phyloP scores from a whole-genome alignment of 2,329 filamentous ascomycete genomes.

The Fusarium praegraminearum region DNA sequence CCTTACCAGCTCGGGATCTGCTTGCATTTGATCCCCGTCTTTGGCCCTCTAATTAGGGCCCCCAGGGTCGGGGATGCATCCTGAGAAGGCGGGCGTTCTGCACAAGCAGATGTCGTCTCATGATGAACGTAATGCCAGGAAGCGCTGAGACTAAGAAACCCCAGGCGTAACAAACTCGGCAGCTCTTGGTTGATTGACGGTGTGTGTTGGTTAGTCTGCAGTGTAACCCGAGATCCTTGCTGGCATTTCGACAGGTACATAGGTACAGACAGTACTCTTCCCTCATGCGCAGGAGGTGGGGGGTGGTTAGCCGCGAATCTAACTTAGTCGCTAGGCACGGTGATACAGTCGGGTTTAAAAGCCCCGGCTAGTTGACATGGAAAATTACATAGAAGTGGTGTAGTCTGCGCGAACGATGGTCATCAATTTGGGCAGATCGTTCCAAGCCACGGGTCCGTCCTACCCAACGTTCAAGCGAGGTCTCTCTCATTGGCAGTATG shows the following conservation, averaged over 20 bases:
- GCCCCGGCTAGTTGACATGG: conserved; percentile 9
- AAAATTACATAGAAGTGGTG: conserved; percentile 10
- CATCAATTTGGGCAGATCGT: conserved; percentile 24
- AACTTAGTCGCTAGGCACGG: neutral
- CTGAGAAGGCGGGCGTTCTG: conserved; percentile 16
- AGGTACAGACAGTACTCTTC: conserved; percentile 1
- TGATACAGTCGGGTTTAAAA: conserved; percentile 7
- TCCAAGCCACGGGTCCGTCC: conserved; percentile 30
- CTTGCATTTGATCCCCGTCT: conserved; percentile 42
- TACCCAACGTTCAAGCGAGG: conserved; percentile 20
- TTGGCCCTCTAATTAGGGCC: conserved; percentile 16
- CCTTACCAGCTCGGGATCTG: conserved; percentile 41
- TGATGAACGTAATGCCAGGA: conserved; percentile 11
- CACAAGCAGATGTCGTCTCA: conserved; percentile 28
- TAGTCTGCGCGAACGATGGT: conserved; percentile 24
- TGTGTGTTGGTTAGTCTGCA: neutral
- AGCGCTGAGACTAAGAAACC: conserved; percentile 17
- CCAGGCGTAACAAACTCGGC: conserved; percentile 18
- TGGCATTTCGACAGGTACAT: conserved; percentile 18
- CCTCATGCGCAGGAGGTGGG: conserved; percentile 32
- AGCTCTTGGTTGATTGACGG: conserved; percentile 28
- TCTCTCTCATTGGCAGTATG: conserved; percentile 33
- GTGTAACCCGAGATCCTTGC: conserved; percentile 36
- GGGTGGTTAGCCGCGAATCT: conserved; percentile 11
- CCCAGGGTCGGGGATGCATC: conserved; percentile 27